Percentiles rank a stretch among this genome's conserved stretches.
Evolutionary conservation across 768 basidiomycete species (phyloP).

Genomic region (Candolleomyces eurysporus): DNA sequence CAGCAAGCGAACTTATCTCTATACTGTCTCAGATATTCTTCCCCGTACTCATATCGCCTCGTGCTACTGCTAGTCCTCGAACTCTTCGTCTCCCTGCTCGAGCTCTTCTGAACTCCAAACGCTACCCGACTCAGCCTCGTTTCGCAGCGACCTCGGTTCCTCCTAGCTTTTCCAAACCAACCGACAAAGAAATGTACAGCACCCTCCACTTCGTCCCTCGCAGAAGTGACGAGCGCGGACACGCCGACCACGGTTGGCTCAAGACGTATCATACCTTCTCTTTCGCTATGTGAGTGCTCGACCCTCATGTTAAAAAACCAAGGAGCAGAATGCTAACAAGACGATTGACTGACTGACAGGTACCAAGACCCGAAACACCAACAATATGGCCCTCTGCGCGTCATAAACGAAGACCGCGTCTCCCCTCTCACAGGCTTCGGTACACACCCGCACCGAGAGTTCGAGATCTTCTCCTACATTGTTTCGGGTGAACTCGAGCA

Average conservation of each 20-base stretch:
- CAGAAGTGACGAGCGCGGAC: slow-evolving; percentile 60
- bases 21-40: no score
- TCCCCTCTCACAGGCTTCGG: slow-evolving; percentile 77
- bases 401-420: slow-evolving; percentile 94
- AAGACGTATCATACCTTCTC: slow-evolving; percentile 87
- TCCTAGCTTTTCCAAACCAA: no score
- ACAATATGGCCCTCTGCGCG: slow-evolving; percentile 72
- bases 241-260: slow-evolving; percentile 82
- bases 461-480: slow-evolving; percentile 91
- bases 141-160: no score
- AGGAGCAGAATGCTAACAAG: neutral
- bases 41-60: no score
- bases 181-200: no score
- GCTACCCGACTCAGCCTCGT: no score
- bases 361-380: slow-evolving; percentile 61
- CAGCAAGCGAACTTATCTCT: no score
- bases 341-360: slow-evolving; percentile 26
- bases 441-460: slow-evolving; percentile 77
- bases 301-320: neutral
- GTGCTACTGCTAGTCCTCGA: no score
- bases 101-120: no score
- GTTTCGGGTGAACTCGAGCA: slow-evolving; percentile 79
- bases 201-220: slow-evolving; percentile 39
- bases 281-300: slow-evolving; percentile 51
- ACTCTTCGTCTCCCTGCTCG: no score